Base-by-base conservation (phyloP, 768 basidiomycete species). In the Phlebiopsis flavidoalba region DNA sequence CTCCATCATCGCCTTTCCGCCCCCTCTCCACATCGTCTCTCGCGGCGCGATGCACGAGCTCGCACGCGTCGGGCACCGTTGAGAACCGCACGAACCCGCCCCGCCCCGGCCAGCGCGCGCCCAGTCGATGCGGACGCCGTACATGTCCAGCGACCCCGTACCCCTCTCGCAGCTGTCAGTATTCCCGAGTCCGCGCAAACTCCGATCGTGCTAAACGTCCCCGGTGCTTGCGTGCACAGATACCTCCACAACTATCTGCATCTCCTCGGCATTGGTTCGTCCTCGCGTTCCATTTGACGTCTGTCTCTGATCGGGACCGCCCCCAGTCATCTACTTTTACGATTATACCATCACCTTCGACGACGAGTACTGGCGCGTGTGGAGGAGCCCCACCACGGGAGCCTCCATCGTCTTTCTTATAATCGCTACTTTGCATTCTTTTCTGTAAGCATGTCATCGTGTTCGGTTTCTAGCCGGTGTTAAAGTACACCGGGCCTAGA, bases 181-280 rank as follows among this genome's bases (percentile, higher is more conserved):
- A 24, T 24, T 12, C 40, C 40, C 8, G 12, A 35, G 31, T 51
- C 26, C 50, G 26, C 17, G 17, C 31, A 53, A 36, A n/a, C 21
- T 35, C 31, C 52, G 17, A 35, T 31, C 14, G 10, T 26, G 33
- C 52, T 53, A 11, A 53, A 53, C 52, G 35, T 43, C 40, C 40
- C 26, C 26, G 24, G 48, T 49, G 50, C 24, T 31, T 31, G 50
- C 24, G 6, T 31, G 45, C 3, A 2, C 58, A 69, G 68, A n/a
- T 55, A 60, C 57, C 49, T 66, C 45, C 68, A 69, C 58, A 66
- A 66, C 54, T 67, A 66, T 47, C 61, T 67, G 12, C 64, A 65
- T 55, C 66, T 70, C 46, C 59, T 60, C 31, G 69, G 69, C 31
- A 58, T 67, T 24, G 63, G 66, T 67, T 36, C n/a, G 37, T 65